Percentiles rank a stretch among this genome's conserved stretches.
phyloP scores from a whole-genome alignment of 495 filamentous ascomycete species.

The Aspergillus affinis region DNA sequence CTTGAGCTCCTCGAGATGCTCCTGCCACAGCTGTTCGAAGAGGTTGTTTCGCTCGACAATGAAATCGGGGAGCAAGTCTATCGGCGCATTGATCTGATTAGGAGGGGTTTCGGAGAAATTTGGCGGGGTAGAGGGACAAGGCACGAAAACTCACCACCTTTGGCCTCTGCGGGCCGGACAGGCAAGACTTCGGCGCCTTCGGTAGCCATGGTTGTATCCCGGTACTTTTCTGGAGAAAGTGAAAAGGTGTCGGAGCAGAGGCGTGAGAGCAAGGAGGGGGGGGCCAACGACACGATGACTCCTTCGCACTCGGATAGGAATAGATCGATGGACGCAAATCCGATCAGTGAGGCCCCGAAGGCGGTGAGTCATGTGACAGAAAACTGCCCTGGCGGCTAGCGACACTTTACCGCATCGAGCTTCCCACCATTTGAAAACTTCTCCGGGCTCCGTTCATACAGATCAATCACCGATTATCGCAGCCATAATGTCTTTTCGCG shows the following conservation, averaged over 20 bases:
- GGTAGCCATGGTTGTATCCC: constrained; percentile 35
- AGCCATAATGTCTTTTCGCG: constrained; percentile 55
- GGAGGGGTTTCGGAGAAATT: constrained; percentile 25
- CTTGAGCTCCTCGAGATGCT: constrained; percentile 70
- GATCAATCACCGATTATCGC: constrained; percentile 26
- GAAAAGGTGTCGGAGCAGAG: constrained; percentile 20
- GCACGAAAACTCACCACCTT: constrained; percentile 23
- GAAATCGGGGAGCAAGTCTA: constrained; percentile 68
- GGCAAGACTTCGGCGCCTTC: constrained; percentile 44
- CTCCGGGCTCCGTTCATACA: constrained; percentile 32
- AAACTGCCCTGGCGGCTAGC: constrained; percentile 46
- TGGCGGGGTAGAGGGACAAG: constrained; percentile 13
- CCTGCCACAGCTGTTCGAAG: constrained; percentile 84
- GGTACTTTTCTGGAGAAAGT: constrained; percentile 16
- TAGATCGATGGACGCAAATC: constrained; percentile 11
- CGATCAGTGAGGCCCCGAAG: constrained; percentile 27
- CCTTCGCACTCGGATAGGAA: constrained; percentile 15
- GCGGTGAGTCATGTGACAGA: constrained; percentile 44
- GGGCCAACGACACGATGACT: constrained; percentile 20
- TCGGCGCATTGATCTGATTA: constrained; percentile 28
- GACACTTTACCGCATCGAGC: constrained; percentile 50
- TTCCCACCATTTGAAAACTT: constrained; percentile 54
- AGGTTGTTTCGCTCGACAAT: constrained; percentile 78
- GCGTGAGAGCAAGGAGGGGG: constrained; percentile 9
- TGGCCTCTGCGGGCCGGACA: constrained; percentile 37